phyloP scores from a whole-genome alignment of 2,329 filamentous ascomycete genomes.

The Arthrobotrys musiformis region DNA sequence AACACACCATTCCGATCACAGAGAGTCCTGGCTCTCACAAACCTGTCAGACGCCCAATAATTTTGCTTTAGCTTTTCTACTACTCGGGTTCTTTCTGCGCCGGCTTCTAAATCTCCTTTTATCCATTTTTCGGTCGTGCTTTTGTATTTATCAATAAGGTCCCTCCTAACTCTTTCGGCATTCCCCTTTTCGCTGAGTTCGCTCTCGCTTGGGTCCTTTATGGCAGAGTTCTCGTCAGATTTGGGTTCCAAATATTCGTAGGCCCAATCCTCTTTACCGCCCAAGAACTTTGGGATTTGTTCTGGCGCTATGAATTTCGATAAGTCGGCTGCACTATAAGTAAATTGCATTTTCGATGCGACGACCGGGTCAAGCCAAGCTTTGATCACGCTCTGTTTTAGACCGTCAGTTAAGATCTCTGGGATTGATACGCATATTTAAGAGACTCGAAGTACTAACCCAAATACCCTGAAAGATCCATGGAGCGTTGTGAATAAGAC shows the following conservation, averaged over 20 bases:
- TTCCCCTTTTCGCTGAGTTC: slow-evolving; percentile 74
- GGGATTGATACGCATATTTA: neutral
- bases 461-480: slow-evolving; percentile 89
- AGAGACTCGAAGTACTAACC: too few species aligned
- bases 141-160: slow-evolving; percentile 79
- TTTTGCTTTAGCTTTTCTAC: slow-evolving; percentile 74
- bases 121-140: slow-evolving; percentile 80
- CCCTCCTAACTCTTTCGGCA: slow-evolving; percentile 61
- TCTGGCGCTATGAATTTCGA: slow-evolving; percentile 76
- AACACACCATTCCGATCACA: slow-evolving; percentile 76
- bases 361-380: slow-evolving; percentile 98
- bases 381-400: slow-evolving; percentile 79
- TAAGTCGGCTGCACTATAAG: slow-evolving; percentile 81
- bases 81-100: slow-evolving; percentile 70
- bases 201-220: slow-evolving; percentile 63
- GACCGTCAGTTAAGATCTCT: neutral
- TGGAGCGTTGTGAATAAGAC: slow-evolving; percentile 93
- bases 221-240: slow-evolving; percentile 81
- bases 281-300: slow-evolving; percentile 77
- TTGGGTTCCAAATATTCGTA: slow-evolving; percentile 84
- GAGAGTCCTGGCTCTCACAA: slow-evolving; percentile 79
- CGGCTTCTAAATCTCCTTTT: slow-evolving; percentile 61
- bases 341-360: slow-evolving; percentile 93
- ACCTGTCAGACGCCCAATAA: slow-evolving; percentile 92
- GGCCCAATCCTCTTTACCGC: slow-evolving; percentile 85